phyloP scores from a whole-genome alignment of 2,329 filamentous ascomycete genomes.

The Lachnellula subtilissima region DNA sequence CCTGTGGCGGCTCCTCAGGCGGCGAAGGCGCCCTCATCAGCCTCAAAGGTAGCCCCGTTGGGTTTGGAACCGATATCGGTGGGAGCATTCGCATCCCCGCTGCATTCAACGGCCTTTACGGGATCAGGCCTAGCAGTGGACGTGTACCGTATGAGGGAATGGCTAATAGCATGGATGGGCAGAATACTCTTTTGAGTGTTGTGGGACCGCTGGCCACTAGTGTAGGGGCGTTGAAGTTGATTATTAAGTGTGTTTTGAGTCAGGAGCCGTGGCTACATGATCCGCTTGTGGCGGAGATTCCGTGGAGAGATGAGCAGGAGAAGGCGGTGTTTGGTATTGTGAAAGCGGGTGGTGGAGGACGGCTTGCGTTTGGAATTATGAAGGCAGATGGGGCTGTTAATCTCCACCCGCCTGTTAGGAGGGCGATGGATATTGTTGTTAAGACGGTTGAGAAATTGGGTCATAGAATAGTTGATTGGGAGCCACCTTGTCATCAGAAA shows the following conservation, averaged over 20 bases:
- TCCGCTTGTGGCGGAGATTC: constrained; percentile 59
- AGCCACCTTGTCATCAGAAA: constrained; percentile 45
- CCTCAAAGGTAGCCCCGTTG: constrained; percentile 29
- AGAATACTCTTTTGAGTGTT: constrained; percentile 57
- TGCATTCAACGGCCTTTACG: constrained; percentile 36
- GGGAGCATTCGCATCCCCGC: constrained; percentile 33
- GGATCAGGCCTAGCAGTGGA: constrained; percentile 34
- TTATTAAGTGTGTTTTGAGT: constrained; percentile 52
- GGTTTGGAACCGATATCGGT: constrained; percentile 32
- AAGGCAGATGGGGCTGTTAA: constrained; percentile 45
- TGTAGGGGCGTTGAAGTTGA: constrained; percentile 47
- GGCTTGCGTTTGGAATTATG: constrained; percentile 51
- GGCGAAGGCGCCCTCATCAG: constrained; percentile 33
- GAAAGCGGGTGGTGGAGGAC: constrained; percentile 28
- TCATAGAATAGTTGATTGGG: constrained; percentile 56
- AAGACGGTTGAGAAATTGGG: constrained; percentile 46
- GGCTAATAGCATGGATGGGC: constrained; percentile 56
- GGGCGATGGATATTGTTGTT: constrained; percentile 48
- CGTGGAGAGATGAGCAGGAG: constrained; percentile 51
- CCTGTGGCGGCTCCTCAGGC: constrained; percentile 29
- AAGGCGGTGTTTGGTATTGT: constrained; percentile 36
- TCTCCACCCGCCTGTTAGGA: constrained; percentile 52
- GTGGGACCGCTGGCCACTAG: constrained; percentile 59
- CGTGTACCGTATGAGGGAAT: constrained; percentile 47
- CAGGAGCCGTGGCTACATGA: constrained; percentile 62